These are phyloP conservation scores for Fraxinus baroniana DNA, from an alignment of 305 asterid genomes.

Conservation along the genomic window DNA sequence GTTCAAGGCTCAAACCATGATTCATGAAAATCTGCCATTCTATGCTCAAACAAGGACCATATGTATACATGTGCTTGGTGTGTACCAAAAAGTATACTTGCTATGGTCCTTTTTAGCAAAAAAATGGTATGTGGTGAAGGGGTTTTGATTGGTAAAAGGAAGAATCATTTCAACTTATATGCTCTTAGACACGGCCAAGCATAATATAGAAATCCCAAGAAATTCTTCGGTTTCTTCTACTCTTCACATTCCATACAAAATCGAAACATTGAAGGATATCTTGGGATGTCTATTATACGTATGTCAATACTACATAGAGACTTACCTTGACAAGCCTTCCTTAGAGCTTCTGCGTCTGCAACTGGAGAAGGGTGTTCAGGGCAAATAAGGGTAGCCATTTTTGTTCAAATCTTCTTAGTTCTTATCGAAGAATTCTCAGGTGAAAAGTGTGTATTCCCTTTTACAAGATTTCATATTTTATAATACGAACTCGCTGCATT, in stretches of 20 bases:
- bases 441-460: not conserved
- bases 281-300: not conserved
- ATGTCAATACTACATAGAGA: no score
- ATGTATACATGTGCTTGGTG: no score
- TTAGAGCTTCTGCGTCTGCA: slow-evolving; percentile 76
- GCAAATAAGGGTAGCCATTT: slow-evolving; percentile 61
- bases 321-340: slow-evolving; percentile 69
- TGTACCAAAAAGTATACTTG: no score
- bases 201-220: no score
- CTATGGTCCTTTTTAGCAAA: no score
- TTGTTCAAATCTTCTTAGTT: not conserved
- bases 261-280: not conserved
- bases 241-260: not conserved
- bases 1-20: no score
- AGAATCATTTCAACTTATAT: not conserved
- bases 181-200: not conserved
- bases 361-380: slow-evolving; percentile 71
- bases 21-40: no score
- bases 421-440: not conserved
- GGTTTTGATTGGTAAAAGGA: not conserved
- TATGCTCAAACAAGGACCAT: no score
- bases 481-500: slow-evolving; percentile 18
- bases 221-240: not conserved
- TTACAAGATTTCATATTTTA: slow-evolving; percentile 22
- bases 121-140: not conserved